phyloP scores from a whole-genome alignment of 2,329 filamentous ascomycete species.

The Aspergillus vadensis region DNA sequence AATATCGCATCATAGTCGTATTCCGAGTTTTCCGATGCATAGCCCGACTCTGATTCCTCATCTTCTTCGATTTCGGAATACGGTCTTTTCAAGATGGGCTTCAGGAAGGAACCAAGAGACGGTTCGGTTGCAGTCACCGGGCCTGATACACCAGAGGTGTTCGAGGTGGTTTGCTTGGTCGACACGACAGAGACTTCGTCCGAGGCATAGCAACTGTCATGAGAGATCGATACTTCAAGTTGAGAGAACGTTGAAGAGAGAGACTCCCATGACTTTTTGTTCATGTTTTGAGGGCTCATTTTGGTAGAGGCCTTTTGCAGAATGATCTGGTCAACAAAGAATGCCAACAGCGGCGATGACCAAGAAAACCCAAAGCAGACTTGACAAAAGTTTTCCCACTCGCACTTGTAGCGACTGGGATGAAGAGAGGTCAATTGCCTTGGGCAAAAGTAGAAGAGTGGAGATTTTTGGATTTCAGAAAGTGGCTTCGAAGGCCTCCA shows the following conservation, averaged over 20 bases:
- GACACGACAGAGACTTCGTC: conserved; percentile 41
- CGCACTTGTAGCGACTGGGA: conserved; percentile 10
- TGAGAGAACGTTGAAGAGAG: conserved; percentile 40
- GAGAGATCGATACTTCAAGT: conserved; percentile 41
- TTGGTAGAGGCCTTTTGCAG: conserved; percentile 9
- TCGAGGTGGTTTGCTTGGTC: conserved; percentile 27
- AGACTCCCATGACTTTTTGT: conserved; percentile 40
- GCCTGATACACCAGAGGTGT: conserved; percentile 26
- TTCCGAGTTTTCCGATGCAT: conserved; percentile 38
- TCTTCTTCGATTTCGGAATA: conserved; percentile 29
- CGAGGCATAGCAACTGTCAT: conserved; percentile 44
- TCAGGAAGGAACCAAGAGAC: conserved; percentile 30
- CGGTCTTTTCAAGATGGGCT: conserved; percentile 40
- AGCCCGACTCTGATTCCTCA: conserved; percentile 40
- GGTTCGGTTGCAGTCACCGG: conserved; percentile 23
- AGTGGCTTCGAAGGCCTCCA: conserved; percentile 37
- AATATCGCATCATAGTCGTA: conserved; percentile 18
- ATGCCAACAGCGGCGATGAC: not conserved
- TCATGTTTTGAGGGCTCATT: conserved; percentile 31
- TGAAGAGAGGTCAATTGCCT: not conserved
- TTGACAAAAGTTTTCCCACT: conserved; percentile 1
- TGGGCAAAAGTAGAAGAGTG: conserved; percentile 11
- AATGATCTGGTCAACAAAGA: not conserved
- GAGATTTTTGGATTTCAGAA: conserved; percentile 14
- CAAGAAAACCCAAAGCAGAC: not conserved